These are phyloP conservation scores for Phycomyces blakesleeanus DNA, from an alignment of 192 early-diverging fungal species.

Conservation along the genomic window DNA sequence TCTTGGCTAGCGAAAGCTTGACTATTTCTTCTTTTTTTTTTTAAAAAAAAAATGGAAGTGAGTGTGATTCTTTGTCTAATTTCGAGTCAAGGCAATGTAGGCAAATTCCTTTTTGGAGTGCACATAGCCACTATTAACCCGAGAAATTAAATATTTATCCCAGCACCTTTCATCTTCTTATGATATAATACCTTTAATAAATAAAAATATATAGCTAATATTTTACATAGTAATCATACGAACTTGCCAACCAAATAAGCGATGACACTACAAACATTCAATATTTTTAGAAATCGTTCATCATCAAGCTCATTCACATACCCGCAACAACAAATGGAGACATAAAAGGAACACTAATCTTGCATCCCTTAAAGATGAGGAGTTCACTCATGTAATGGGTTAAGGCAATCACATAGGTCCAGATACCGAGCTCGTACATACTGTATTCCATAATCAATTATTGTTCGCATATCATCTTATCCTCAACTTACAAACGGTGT, in stretches of 20 bases:
- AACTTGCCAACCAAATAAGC: conserved; percentile 10
- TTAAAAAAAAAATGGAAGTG: no score
- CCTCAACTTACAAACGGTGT: conserved; percentile 55
- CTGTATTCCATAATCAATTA: conserved; percentile 27
- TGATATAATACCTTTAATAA: no score
- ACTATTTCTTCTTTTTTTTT: no score
- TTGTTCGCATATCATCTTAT: background rate
- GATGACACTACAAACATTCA: conserved; percentile 16
- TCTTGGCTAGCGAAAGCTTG: no score
- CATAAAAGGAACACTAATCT: conserved; percentile 59
- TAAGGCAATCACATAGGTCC: conserved; percentile 70
- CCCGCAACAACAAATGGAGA: conserved; percentile 64
- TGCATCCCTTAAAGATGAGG: conserved; percentile 57
- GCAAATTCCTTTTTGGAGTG: no score
- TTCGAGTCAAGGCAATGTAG: no score
- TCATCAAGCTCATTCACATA: conserved; percentile 24
- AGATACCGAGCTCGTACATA: conserved; percentile 53
- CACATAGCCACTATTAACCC: no score
- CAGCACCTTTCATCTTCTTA: no score
- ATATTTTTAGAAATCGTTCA: background rate
- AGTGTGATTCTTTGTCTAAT: no score
- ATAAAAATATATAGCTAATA: background rate
- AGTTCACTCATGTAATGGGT: conserved; percentile 67
- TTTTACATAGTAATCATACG: conserved; percentile 14
- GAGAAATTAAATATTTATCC: no score